phyloP scores from a whole-genome alignment of 208 protist genomes.

The Spongospora subterranea region DNA sequence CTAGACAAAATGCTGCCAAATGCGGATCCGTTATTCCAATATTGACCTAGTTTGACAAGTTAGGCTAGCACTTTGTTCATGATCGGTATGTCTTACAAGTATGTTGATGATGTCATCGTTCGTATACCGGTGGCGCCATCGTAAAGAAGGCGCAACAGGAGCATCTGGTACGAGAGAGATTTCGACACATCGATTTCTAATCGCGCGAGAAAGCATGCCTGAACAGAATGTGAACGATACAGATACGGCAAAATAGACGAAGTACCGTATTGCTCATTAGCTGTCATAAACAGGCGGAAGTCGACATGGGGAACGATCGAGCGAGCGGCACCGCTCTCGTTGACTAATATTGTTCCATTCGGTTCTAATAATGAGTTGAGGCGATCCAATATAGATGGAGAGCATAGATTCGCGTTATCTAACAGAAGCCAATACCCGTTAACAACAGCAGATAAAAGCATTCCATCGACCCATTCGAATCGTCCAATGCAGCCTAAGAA shows the following conservation, averaged over 20 bases:
- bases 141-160: background rate
- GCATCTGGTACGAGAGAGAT: constrained; percentile 80
- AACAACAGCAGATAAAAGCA: constrained; percentile 87
- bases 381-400: constrained; percentile 97
- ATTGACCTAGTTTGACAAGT: too few species aligned
- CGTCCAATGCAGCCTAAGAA: constrained; percentile 82
- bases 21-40: too few species aligned
- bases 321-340: constrained; percentile 81
- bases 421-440: constrained; percentile 97
- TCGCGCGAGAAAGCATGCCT: constrained; percentile 97
- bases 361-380: constrained; percentile 99
- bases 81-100: background rate
- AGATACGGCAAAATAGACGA: constrained; percentile 80
- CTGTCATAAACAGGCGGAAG: constrained; percentile 98
- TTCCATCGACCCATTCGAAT: constrained; percentile 99
- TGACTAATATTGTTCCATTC: constrained; percentile 63
- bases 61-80: background rate
- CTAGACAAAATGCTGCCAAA: too few species aligned
- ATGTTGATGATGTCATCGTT: background rate
- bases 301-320: constrained; percentile 91
- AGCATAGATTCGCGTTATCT: constrained; percentile 99
- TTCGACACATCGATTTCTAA: constrained; percentile 94
- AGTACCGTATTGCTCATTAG: constrained; percentile 81
- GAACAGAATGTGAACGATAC: constrained; percentile 96
- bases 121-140: constrained; percentile 36